phyloP scores from a whole-genome alignment of 179 eudicot genomes.

The Beta lomatogona region DNA sequence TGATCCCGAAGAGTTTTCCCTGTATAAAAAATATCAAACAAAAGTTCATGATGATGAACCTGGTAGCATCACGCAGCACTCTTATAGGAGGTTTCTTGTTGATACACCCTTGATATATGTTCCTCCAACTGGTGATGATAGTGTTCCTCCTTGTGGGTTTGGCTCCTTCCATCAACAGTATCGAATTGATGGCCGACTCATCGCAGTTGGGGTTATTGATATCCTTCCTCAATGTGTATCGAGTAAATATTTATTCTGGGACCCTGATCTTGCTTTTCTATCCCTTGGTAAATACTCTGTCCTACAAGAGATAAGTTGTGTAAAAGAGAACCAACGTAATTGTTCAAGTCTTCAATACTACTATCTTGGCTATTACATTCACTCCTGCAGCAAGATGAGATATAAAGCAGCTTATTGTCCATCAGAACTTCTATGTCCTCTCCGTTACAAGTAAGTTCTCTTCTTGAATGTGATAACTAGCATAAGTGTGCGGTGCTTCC shows the following conservation, averaged over 20 bases:
- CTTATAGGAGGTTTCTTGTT: constrained; percentile 79
- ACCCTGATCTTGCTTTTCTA: constrained; percentile 80
- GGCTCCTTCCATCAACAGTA: constrained; percentile 99
- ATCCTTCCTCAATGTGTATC: constrained; percentile 95
- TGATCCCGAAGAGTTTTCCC: constrained; percentile 85
- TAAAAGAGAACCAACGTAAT: constrained; percentile 61
- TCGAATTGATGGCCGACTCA: constrained; percentile 73
- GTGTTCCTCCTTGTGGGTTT: constrained; percentile 88
- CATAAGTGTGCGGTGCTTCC: neutral
- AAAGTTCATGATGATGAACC: constrained; percentile 84
- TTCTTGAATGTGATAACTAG: neutral
- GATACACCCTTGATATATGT: constrained; percentile 78
- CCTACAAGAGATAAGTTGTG: constrained; percentile 83
- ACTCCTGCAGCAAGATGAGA: constrained; percentile 95
- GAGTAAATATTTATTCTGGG: constrained; percentile 97
- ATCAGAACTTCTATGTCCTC: constrained; percentile 96
- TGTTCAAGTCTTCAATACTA: constrained; percentile 89
- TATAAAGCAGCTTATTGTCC: constrained; percentile 93
- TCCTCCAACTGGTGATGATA: constrained; percentile 58
- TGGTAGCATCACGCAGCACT: constrained; percentile 59
- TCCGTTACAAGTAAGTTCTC: constrained; percentile 82
- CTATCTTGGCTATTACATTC: constrained; percentile 97
- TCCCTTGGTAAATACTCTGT: constrained; percentile 92
- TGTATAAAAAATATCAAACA: constrained; percentile 79
- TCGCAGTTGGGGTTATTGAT: constrained; percentile 97